phyloP scores from a whole-genome alignment of 2,329 filamentous ascomycete species.

The Phialophora tarda region DNA sequence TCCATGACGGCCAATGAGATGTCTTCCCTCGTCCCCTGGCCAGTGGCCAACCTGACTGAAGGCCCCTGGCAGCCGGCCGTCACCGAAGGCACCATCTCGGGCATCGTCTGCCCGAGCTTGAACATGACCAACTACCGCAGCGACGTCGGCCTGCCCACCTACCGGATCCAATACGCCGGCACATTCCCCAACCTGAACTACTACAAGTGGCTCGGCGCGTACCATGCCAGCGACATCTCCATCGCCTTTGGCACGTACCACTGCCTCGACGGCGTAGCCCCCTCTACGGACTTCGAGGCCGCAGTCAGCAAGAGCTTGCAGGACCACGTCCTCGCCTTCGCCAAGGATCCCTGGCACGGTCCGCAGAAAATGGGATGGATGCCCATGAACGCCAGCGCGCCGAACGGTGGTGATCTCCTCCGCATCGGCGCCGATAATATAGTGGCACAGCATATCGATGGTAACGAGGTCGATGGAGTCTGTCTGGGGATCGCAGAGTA shows the following conservation, averaged over 20 bases:
- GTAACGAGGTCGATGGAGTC: conserved; percentile 40
- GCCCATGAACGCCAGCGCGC: conserved; percentile 17
- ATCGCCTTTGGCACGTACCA: conserved; percentile 39
- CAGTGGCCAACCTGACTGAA: conserved; percentile 13
- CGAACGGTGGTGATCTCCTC: conserved; percentile 38
- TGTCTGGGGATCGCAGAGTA: conserved; percentile 13
- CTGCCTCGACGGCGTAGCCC: conserved; percentile 25
- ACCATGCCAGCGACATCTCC: conserved; percentile 32
- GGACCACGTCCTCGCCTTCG: conserved; percentile 40
- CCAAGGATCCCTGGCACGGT: conserved; percentile 35
- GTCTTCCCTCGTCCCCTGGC: conserved; percentile 13
- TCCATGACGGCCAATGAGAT: conserved; percentile 35
- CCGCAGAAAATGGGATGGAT: conserved; percentile 32
- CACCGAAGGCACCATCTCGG: background rate
- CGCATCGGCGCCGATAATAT: conserved; percentile 41
- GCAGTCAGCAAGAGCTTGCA: conserved; percentile 39
- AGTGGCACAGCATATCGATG: conserved; percentile 38
- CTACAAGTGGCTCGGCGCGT: conserved; percentile 49
- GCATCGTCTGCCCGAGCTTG: background rate
- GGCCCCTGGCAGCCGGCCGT: conserved; percentile 8
- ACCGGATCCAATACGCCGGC: conserved; percentile 50
- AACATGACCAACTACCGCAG: conserved; percentile 12
- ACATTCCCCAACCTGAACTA: conserved; percentile 51
- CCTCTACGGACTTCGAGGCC: conserved; percentile 33
- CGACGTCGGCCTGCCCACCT: conserved; percentile 44